Evolutionary conservation across 768 basidiomycete species (phyloP), one percentile per base, ranked within the genome.

Genomic region (Tremella yokohamensis): DNA sequence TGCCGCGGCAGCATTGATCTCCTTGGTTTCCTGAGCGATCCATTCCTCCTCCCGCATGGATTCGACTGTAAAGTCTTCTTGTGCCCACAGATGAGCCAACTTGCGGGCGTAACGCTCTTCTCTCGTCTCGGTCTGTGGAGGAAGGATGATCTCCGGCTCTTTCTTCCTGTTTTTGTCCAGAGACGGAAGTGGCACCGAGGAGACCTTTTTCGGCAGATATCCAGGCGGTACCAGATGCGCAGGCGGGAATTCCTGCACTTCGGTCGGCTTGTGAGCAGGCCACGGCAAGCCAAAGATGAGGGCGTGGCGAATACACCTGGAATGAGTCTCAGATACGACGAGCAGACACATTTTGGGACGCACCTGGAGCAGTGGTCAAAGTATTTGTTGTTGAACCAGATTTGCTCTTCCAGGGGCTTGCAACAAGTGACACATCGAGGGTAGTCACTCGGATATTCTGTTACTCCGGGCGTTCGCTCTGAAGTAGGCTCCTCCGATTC

Each of bases 161-260:
- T 69, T 68, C 50, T 53, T 58, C 15, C 52, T 55, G n/a, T 52
- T 55, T 50, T 70, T 73, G 13, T 49, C 53, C 24, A 73, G 47
- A 18, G 66, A 61, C 13, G 72, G 72, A 3, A 73, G 47, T 7
- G 69, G 60, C 22, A 73, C 53, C 1, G 63, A 53, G 9, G 69
- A 66, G 4, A 69, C 66, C 39, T 52, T 57, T 1, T 49, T 52
- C 1, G 66, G 64, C 1, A 68, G 62, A 45, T 65, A 67, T 6
- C 65, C 65, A 20, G 48, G 16, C 9, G 72, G 72, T 20, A 73
- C 52, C n/a, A 73, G 57, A 40, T 70, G 69, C 3, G 61, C 38
- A n/a, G 72, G 72, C 22, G 72, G 72, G 39, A 65, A 73, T 40
- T 70, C 69, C 18, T 62, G 64, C 7, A 73, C 67, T 13, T 73